Evolutionary conservation across 352 stramenopile genomes (phyloP).

Genomic region (Saprolegnia diclina): DNA sequence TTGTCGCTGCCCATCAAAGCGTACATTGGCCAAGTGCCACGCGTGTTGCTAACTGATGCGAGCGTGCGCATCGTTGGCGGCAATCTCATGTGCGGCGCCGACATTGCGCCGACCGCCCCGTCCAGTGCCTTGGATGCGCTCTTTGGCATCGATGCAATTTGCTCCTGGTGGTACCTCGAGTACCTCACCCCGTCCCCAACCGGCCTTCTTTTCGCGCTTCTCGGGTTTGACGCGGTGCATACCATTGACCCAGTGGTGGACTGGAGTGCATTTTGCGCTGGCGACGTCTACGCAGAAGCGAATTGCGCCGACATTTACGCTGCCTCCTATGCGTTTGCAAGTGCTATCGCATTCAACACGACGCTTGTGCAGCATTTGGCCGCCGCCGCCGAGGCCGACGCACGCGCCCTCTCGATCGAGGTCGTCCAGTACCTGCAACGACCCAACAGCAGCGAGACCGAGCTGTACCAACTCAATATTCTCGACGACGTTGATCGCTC

Average conservation of each 20-base stretch:
- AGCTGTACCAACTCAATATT: constrained; percentile 9
- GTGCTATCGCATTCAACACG: no score
- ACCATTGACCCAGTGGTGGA: background rate
- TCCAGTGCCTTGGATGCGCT: background rate
- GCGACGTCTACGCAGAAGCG: background rate
- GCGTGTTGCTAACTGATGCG: background rate
- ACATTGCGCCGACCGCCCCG: background rate
- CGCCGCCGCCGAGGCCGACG: background rate
- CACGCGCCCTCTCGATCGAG: background rate
- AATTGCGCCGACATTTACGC: background rate
- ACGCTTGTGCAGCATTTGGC: background rate
- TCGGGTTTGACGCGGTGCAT: background rate
- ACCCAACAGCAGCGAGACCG: background rate
- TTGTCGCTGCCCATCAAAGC: background rate
- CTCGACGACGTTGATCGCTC: background rate
- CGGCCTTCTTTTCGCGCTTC: constrained; percentile 11
- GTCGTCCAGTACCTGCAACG: constrained; percentile 6
- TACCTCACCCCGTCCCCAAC: background rate
- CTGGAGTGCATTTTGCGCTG: background rate
- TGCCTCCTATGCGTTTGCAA: background rate
- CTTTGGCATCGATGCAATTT: background rate
- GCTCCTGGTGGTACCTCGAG: background rate
- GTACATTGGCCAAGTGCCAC: constrained; percentile 2
- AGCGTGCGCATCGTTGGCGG: background rate
- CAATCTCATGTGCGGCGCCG: background rate